phyloP scores from a whole-genome alignment of 2,329 filamentous ascomycete genomes.

The Xylaria sp. region DNA sequence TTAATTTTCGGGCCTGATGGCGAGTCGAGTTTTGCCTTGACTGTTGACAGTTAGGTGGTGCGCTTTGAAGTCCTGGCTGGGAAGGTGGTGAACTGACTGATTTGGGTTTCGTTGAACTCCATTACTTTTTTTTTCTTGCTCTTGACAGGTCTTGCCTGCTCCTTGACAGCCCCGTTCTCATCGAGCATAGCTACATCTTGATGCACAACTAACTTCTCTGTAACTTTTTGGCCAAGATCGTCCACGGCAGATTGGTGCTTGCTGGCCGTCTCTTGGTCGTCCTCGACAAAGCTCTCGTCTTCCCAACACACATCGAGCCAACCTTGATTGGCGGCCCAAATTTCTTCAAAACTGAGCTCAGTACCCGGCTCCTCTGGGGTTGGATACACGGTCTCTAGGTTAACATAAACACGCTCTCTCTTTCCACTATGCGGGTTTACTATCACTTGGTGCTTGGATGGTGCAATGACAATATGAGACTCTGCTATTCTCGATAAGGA shows the following conservation, averaged over 20 bases:
- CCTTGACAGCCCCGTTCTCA: constrained; percentile 60
- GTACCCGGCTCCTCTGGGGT: constrained; percentile 69
- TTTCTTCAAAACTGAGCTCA: constrained; percentile 89
- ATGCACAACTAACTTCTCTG: constrained; percentile 47
- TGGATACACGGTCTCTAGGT: constrained; percentile 84
- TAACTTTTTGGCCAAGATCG: constrained; percentile 32
- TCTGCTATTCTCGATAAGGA: constrained; percentile 63
- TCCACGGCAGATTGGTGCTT: constrained; percentile 32
- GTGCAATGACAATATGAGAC: constrained; percentile 67
- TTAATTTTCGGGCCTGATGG: constrained; percentile 83
- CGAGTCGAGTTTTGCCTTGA: constrained; percentile 91
- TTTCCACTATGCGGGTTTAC: constrained; percentile 82
- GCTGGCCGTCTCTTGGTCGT: constrained; percentile 19
- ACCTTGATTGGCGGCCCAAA: constrained; percentile 77
- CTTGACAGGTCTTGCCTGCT: constrained; percentile 50
- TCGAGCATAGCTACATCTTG: constrained; percentile 54
- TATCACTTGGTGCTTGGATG: constrained; percentile 75
- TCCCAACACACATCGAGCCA: constrained; percentile 64
- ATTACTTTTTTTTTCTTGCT: constrained; percentile 76
- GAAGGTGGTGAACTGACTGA: constrained; percentile 61
- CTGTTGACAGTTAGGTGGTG: constrained; percentile 50
- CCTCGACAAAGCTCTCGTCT: constrained; percentile 39
- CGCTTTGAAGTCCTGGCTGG: neutral
- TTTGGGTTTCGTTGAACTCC: constrained; percentile 90
- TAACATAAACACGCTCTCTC: constrained; percentile 83